Evolutionary conservation across 345 rosid species (phyloP).

Genomic region (Citrus reticulata): DNA sequence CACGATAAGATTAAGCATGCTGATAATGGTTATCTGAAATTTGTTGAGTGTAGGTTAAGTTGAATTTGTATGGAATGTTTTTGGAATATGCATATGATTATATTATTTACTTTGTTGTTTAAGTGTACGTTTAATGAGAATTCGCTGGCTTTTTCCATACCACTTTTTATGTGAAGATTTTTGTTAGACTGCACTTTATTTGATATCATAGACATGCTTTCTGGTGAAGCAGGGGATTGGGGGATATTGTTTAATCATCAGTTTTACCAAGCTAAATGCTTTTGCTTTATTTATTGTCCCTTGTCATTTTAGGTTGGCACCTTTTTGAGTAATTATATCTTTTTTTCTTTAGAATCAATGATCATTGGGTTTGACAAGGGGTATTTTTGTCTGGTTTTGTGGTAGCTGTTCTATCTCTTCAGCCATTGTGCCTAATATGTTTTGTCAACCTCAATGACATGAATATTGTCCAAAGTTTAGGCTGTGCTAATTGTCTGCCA

Average conservation of each 20-base stretch:
- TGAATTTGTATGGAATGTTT: not conserved
- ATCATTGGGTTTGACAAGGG: not conserved
- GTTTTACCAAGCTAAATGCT: not conserved
- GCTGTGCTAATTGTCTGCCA: not conserved
- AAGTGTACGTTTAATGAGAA: not conserved
- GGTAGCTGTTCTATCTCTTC: not conserved
- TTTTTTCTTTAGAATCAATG: not conserved
- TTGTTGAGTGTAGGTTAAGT: not conserved
- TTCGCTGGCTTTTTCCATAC: not conserved
- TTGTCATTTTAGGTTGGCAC: not conserved
- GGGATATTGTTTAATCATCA: not conserved
- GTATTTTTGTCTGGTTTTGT: not conserved
- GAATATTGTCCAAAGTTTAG: not conserved
- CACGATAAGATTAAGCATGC: not conserved
- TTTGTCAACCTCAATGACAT: not conserved
- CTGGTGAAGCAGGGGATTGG: not conserved
- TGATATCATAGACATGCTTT: not conserved
- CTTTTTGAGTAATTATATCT: not conserved
- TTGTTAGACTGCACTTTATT: not conserved
- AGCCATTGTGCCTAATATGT: not conserved
- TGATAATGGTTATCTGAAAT: not conserved
- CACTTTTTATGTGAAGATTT: not conserved
- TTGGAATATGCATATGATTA: not conserved
- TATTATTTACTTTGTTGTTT: not conserved
- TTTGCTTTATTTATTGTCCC: not conserved